phyloP scores from a whole-genome alignment of 1,284 basidiomycete genomes.

The Moesziomyces parantarcticus region DNA sequence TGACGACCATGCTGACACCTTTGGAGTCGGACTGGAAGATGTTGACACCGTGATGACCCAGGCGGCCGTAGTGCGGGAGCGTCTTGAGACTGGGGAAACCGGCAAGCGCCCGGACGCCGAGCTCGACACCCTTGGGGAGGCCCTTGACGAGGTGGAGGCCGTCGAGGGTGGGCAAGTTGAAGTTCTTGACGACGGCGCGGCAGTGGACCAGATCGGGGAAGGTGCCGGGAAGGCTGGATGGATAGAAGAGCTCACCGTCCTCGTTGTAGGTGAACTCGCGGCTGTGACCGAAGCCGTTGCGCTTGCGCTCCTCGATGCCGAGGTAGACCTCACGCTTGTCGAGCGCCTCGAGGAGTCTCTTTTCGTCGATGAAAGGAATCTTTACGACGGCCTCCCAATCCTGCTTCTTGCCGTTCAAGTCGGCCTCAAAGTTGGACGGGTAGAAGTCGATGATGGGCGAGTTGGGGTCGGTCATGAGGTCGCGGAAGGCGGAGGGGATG shows the following conservation, averaged over 20 bases:
- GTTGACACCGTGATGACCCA: slow-evolving; percentile 90
- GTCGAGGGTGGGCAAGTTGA: slow-evolving; percentile 80
- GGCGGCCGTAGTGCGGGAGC: slow-evolving; percentile 79
- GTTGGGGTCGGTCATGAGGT: slow-evolving; percentile 85
- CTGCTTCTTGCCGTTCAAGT: slow-evolving; percentile 97
- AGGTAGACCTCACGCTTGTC: slow-evolving; percentile 80
- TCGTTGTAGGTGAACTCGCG: slow-evolving; percentile 81
- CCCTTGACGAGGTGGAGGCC: slow-evolving; percentile 87
- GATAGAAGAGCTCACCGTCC: slow-evolving; percentile 75
- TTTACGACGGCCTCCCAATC: slow-evolving; percentile 99
- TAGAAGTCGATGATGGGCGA: slow-evolving; percentile 97
- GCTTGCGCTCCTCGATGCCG: slow-evolving; percentile 78
- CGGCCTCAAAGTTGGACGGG: slow-evolving; percentile 86
- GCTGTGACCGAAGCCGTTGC: slow-evolving; percentile 84
- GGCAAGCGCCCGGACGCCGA: slow-evolving; percentile 86
- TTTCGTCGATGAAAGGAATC: slow-evolving; percentile 96
- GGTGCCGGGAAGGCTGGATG: slow-evolving; percentile 91
- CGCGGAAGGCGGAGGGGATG: slow-evolving; percentile 87
- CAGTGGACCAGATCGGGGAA: slow-evolving; percentile 90
- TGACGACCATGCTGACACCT: slow-evolving; percentile 91
- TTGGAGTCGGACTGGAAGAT: slow-evolving; percentile 89
- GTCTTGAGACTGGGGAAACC: slow-evolving; percentile 96
- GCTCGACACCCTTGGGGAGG: slow-evolving; percentile 85
- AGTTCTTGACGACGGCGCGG: slow-evolving; percentile 80
- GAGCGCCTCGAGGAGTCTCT: slow-evolving; percentile 77